Evolutionary conservation across 352 stramenopile species (phyloP).

Genomic region (Halophytophthora polymorphica): DNA sequence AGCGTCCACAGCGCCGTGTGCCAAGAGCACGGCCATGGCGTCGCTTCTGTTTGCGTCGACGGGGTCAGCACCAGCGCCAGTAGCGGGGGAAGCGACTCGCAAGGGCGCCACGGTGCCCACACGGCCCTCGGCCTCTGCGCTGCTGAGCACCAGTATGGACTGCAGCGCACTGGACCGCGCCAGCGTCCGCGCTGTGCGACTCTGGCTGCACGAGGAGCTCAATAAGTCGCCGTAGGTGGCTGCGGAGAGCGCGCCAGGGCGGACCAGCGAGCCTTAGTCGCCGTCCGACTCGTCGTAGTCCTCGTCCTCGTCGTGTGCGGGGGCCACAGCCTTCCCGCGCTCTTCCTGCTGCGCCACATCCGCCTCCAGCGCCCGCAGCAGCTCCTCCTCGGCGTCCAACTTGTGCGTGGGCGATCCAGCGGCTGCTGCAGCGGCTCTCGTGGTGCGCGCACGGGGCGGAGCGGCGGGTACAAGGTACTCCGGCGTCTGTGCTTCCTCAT

Average conservation of each 20-base stretch:
- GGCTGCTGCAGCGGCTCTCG: no score
- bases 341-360: slow-evolving; percentile 26
- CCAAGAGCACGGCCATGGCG: slow-evolving; percentile 1
- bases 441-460: no score
- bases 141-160: slow-evolving; percentile 52
- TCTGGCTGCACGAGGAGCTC: slow-evolving; percentile 47
- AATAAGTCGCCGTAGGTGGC: slow-evolving; percentile 27
- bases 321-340: slow-evolving; percentile 7
- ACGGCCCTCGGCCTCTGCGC: slow-evolving; percentile 3
- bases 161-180: slow-evolving; percentile 44
- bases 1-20: slow-evolving; percentile 5
- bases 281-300: slow-evolving; percentile 34
- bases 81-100: slow-evolving; percentile 10
- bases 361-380: slow-evolving; percentile 36
- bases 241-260: background rate
- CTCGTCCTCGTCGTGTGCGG: slow-evolving; percentile 24
- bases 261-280: slow-evolving; percentile 9
- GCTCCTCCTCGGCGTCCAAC: slow-evolving; percentile 20
- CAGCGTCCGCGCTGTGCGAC: slow-evolving; percentile 30
- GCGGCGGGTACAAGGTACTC: no score
- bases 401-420: no score
- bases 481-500: no score
- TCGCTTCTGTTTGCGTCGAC: slow-evolving; percentile 11
- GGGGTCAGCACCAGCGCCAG: slow-evolving; percentile 12
- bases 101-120: background rate